A percentile compares a stretch with the other conserved stretches of the same genome.
Evolutionary conservation across 192 early-diverging fungal species (phyloP).

Genomic region (Mortierella alpina): DNA sequence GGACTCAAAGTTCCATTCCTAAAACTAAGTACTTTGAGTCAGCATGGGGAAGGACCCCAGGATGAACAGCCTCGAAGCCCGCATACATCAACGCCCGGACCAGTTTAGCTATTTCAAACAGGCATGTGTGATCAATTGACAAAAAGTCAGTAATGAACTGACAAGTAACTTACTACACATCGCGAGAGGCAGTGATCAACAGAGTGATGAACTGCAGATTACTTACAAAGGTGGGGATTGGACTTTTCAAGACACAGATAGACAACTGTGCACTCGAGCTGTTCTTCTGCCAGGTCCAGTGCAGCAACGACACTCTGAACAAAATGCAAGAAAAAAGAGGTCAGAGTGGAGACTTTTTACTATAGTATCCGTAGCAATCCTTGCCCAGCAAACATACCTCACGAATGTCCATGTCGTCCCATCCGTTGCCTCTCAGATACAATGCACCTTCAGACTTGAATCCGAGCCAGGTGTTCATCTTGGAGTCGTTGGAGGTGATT

Average conservation of each 20-base stretch:
- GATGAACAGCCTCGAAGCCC: constrained; percentile 68
- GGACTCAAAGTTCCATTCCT: constrained; percentile 34
- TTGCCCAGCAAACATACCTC: constrained; percentile 11
- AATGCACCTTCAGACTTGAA: constrained; percentile 29
- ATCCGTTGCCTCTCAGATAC: constrained; percentile 42
- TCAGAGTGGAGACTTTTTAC: neutral
- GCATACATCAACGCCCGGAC: constrained; percentile 72
- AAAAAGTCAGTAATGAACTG: neutral
- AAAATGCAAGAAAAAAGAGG: neutral
- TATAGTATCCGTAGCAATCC: neutral
- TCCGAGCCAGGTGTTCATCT: constrained; percentile 50
- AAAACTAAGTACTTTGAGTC: constrained; percentile 44
- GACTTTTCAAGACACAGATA: constrained; percentile 47
- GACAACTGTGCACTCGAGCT: constrained; percentile 24
- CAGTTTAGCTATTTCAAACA: constrained; percentile 48
- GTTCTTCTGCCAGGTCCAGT: constrained; percentile 47
- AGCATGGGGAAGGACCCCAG: constrained; percentile 27
- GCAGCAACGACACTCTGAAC: constrained; percentile 44
- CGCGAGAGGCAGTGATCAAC: no score
- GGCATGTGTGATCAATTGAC: neutral
- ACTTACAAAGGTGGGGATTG: constrained; percentile 33
- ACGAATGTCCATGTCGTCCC: constrained; percentile 51
- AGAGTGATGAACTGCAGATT: neutral
- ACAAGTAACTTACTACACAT: no score
- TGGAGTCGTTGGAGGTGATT: constrained; percentile 45